A percentile compares a stretch with the other conserved stretches of the same genome.
These are phyloP conservation scores for Sporothrix curviconia DNA, from an alignment of 2,329 filamentous ascomycete species.

Conservation along the genomic window DNA sequence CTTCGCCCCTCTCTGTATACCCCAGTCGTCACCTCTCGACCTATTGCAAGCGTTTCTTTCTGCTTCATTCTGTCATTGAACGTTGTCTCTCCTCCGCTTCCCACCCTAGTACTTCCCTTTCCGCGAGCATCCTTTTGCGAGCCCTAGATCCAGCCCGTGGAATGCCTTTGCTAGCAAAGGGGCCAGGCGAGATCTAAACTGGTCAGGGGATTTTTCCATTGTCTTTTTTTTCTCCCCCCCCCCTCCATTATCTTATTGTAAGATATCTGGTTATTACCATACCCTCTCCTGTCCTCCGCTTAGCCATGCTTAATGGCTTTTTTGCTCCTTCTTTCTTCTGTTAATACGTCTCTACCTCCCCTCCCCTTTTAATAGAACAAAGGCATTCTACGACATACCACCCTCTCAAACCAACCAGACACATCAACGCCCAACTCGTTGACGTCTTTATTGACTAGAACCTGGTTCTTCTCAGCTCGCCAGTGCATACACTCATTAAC, in stretches of 20 bases:
- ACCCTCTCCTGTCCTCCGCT: background rate
- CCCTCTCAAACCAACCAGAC: background rate
- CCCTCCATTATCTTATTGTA: background rate
- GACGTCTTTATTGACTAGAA: background rate
- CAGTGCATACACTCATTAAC: background rate
- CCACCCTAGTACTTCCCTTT: background rate
- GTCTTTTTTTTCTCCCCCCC: background rate
- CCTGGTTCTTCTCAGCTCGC: background rate
- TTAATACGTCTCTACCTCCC: background rate
- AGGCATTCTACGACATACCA: background rate
- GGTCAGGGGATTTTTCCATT: background rate
- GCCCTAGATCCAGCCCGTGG: background rate
- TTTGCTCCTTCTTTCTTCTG: background rate
- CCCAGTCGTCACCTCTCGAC: background rate
- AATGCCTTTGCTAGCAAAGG: constrained; percentile 2
- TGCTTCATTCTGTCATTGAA: background rate
- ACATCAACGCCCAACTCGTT: background rate
- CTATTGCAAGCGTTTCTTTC: background rate
- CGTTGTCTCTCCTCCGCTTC: background rate
- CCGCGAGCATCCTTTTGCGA: background rate
- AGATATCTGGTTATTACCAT: background rate
- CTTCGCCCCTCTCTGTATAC: background rate
- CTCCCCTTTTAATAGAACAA: background rate
- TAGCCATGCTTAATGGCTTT: background rate
- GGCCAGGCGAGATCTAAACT: background rate